These are phyloP conservation scores for Centella asiatica DNA, from an alignment of 129 eudicot genomes.

Conservation along the genomic window DNA sequence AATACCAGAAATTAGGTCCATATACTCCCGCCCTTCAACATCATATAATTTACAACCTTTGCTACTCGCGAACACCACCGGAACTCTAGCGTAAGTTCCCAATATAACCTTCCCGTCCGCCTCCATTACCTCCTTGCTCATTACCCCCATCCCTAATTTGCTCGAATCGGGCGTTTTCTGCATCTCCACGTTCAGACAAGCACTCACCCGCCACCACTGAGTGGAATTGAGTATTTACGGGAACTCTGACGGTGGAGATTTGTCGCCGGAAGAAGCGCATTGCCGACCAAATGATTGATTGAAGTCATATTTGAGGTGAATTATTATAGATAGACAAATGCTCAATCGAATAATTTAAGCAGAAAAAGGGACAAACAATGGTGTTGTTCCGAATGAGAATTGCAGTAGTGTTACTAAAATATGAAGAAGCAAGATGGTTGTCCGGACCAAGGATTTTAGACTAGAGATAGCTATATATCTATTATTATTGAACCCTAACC, in stretches of 20 bases:
- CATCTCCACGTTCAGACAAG: slow-evolving; percentile 9
- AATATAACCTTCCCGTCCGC: slow-evolving; percentile 49
- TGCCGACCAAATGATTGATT: not conserved
- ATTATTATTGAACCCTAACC: too few species aligned
- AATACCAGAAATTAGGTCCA: slow-evolving; percentile 76
- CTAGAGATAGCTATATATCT: too few species aligned
- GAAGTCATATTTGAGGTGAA: slow-evolving; percentile 13
- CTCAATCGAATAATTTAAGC: too few species aligned
- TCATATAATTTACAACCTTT: slow-evolving; percentile 75
- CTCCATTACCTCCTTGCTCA: slow-evolving; percentile 42
- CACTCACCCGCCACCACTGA: slow-evolving; percentile 1
- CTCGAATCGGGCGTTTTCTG: not conserved
- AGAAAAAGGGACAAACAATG: too few species aligned
- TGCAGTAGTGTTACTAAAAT: too few species aligned
- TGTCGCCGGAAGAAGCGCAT: not conserved
- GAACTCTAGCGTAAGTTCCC: slow-evolving; percentile 72
- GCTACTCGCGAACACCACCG: slow-evolving; percentile 67
- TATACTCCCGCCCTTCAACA: slow-evolving; percentile 66
- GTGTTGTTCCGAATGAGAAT: too few species aligned
- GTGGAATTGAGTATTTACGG: not conserved
- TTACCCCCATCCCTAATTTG: not conserved
- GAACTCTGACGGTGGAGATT: not conserved
- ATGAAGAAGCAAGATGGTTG: too few species aligned
- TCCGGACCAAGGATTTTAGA: too few species aligned
- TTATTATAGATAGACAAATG: too few species aligned